These are phyloP conservation scores for Aspergillus oerlinghausenensis DNA, from an alignment of 2,329 filamentous ascomycete genomes.

Conservation along the genomic window DNA sequence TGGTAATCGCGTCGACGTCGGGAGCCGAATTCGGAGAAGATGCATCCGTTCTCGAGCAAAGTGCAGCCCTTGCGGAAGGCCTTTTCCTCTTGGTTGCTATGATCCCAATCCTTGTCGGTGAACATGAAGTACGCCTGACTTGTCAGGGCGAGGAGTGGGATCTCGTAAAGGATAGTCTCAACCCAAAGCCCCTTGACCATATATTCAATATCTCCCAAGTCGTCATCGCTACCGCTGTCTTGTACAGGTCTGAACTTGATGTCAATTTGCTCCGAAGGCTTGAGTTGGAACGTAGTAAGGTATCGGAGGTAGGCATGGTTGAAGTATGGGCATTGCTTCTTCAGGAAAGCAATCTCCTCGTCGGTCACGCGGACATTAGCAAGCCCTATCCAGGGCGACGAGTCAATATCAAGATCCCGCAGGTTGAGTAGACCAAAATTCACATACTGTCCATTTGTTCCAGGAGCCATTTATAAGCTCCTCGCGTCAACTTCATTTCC, in stretches of 20 bases:
- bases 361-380: slow-evolving; percentile 72
- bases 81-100: slow-evolving; percentile 79
- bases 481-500: slow-evolving; percentile 81
- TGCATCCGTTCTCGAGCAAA: slow-evolving; percentile 76
- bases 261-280: slow-evolving; percentile 73
- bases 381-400: slow-evolving; percentile 56
- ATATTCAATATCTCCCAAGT: slow-evolving; percentile 71
- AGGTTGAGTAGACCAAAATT: neutral
- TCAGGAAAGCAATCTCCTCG: slow-evolving; percentile 76
- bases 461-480: slow-evolving; percentile 79
- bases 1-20: slow-evolving; percentile 87
- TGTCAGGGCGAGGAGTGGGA: slow-evolving; percentile 83
- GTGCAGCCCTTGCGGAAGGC: slow-evolving; percentile 75
- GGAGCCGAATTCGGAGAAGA: slow-evolving; percentile 91
- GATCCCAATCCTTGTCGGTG: slow-evolving; percentile 87
- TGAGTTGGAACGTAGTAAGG: slow-evolving; percentile 74
- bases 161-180: slow-evolving; percentile 96
- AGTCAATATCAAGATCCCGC: neutral
- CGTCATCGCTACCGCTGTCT: slow-evolving; percentile 59
- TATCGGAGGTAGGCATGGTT: slow-evolving; percentile 72
- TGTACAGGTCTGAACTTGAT: slow-evolving; percentile 57
- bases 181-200: slow-evolving; percentile 79
- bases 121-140: slow-evolving; percentile 98
- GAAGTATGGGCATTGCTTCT: slow-evolving; percentile 75
- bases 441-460: slow-evolving; percentile 71